Base-by-base conservation (phyloP, 1,139 yeast genomes). In the Blastobotrys elegans region DNA sequence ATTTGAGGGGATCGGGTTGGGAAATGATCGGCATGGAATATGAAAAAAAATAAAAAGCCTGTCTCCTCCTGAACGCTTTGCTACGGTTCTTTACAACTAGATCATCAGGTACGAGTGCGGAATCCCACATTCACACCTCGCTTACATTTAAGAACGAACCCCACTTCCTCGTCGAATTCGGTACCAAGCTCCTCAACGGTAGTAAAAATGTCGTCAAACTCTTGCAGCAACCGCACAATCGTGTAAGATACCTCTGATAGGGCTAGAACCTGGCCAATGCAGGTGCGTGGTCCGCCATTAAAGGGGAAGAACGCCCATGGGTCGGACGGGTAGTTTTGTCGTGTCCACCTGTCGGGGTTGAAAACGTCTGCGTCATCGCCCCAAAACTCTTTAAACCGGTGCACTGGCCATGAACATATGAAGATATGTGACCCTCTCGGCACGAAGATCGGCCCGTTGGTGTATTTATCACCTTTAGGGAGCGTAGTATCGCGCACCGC, bases 221-320 rank as follows among this genome's bases (percentile, higher is more conserved):
- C 56, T 60, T 74, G 79, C 43, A 65, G 61, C 45, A 78, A 57
- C 50, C 82, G 66, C 11, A 69, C 70, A 32, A 73, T 2, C n/a
- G 40, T 37, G 20, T 26, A 37, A 10, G 75, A 66, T 11, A 77
- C 76, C 62, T 78, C 82, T 7, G 82, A 76, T 50, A 77, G 69
- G 2, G 80, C 82, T 61, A 74, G 75, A 58, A 76, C 81, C 62
- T 77, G 82, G 21, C 82, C 82, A 48, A 78, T 65, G 24, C 83
- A 78, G 48, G 77, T 76, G 49, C 83, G 66, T 29, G 82, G 82
- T 4, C 82, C 82, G 41, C 82, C 82, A 54, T 76, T 77, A 66
- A 76, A 77, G 4, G 81, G 80, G 27, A 77, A 59, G 58, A 66
- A 77, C 6, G 75, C 75, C 80, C 80, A 77, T 2, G 29, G 53